Percentiles rank a stretch among this genome's conserved stretches.
phyloP scores from a whole-genome alignment of 2,329 filamentous ascomycete species.

The Beauveria sp. region DNA sequence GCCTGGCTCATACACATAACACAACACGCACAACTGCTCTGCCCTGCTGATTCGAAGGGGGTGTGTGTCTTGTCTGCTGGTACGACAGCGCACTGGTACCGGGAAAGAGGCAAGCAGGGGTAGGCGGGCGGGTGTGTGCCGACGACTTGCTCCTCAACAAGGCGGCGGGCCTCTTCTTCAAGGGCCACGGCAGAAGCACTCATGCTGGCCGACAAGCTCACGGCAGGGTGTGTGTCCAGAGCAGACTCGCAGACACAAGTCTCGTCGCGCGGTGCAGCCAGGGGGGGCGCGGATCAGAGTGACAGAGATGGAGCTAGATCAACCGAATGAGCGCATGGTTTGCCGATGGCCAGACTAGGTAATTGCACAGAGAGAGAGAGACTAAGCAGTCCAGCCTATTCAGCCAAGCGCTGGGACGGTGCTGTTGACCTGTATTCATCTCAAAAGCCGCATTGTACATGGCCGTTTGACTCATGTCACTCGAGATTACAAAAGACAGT shows the following conservation, averaged over 20 bases:
- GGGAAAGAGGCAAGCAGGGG: neutral
- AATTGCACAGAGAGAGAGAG: conserved; percentile 28
- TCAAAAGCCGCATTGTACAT: neutral
- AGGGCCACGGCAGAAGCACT: conserved; percentile 5
- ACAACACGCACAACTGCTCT: neutral
- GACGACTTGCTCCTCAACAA: neutral
- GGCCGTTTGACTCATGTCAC: neutral
- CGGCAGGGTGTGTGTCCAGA: neutral
- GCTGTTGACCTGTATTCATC: neutral
- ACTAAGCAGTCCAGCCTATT: neutral
- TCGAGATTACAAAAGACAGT: neutral
- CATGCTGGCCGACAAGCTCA: neutral
- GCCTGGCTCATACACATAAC: neutral
- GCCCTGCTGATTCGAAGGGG: neutral
- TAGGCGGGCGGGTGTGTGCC: neutral
- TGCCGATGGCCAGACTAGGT: conserved; percentile 28
- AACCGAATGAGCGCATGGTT: conserved; percentile 26
- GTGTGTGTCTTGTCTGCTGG: neutral
- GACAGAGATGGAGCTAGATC: conserved; percentile 17
- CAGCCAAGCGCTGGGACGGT: neutral
- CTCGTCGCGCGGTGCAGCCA: neutral
- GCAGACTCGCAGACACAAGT: neutral
- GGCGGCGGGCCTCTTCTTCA: neutral
- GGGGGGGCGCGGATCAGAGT: conserved; percentile 13
- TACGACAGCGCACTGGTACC: neutral